These are phyloP conservation scores for Euphorbia lathyris DNA, from an alignment of 345 rosid genomes.

Conservation along the genomic window DNA sequence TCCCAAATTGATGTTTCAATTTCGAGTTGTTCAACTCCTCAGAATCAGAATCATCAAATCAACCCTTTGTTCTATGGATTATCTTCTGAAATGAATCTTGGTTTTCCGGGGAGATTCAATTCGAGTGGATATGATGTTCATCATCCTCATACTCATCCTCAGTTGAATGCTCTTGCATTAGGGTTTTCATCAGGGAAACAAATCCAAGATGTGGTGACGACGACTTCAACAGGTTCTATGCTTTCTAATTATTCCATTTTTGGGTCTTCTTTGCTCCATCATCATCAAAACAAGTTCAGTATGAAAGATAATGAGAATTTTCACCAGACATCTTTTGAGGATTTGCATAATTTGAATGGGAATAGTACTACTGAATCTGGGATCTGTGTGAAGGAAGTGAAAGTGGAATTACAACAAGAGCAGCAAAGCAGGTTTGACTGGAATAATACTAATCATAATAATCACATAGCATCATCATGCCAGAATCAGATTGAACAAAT, in stretches of 20 bases:
- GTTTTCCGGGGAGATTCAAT: constrained; percentile 45
- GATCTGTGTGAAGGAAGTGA: constrained; percentile 40
- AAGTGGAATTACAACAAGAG: constrained; percentile 35
- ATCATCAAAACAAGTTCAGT: constrained; percentile 42
- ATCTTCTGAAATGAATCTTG: constrained; percentile 43
- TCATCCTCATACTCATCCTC: constrained; percentile 56
- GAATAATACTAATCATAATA: constrained; percentile 13
- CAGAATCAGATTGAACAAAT: constrained; percentile 47
- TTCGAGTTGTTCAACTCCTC: constrained; percentile 37
- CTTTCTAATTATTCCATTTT: constrained; percentile 48
- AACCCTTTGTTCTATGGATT: constrained; percentile 63
- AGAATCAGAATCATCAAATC: constrained; percentile 34
- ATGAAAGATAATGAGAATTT: constrained; percentile 26
- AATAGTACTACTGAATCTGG: constrained; percentile 28
- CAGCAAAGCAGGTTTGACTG: constrained; percentile 37
- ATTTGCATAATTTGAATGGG: constrained; percentile 43
- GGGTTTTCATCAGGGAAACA: constrained; percentile 59
- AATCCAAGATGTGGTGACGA: constrained; percentile 36
- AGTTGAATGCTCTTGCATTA: constrained; percentile 49
- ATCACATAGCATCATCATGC: constrained; percentile 7
- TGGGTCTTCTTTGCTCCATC: constrained; percentile 46
- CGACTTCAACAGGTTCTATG: constrained; percentile 35
- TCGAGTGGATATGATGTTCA: constrained; percentile 38
- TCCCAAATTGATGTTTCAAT: constrained; percentile 25
- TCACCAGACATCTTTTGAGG: constrained; percentile 37